Conservation (phyloP, 805 yeast genomes). For the Barnettozyma californica region DNA sequence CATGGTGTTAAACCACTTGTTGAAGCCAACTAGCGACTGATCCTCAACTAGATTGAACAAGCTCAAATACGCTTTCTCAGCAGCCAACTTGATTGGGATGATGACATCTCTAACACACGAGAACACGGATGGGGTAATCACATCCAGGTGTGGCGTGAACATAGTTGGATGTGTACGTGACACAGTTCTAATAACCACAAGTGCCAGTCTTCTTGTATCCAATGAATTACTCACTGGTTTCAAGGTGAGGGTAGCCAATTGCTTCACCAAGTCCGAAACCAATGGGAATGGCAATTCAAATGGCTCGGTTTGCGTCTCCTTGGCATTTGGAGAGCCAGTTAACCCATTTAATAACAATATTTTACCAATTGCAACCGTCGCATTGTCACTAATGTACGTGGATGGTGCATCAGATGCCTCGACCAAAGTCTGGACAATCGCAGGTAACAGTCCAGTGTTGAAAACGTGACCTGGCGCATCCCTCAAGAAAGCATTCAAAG, state of each 20-base stretch:
- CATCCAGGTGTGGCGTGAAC: constrained; percentile 48
- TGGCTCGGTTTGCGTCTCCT: constrained; percentile 22
- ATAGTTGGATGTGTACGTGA: constrained; percentile 55
- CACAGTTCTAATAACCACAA: constrained; percentile 71
- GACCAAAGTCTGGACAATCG: constrained; percentile 45
- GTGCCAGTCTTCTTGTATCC: constrained; percentile 75
- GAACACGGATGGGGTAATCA: constrained; percentile 69
- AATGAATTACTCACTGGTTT: constrained; percentile 55
- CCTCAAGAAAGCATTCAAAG: constrained; percentile 74
- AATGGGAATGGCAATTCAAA: constrained; percentile 41
- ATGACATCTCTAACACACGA: constrained; percentile 79
- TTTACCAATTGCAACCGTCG: constrained; percentile 79
- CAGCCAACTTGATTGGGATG: constrained; percentile 90
- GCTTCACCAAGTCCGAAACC: constrained; percentile 38
- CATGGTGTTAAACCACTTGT: constrained; percentile 53
- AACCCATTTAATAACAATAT: constrained; percentile 50
- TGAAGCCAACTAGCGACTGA: constrained; percentile 45
- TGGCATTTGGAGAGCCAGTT: constrained; percentile 30
- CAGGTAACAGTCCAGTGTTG: constrained; percentile 43
- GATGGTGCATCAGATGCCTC: constrained; percentile 36
- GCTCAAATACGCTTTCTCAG: constrained; percentile 82
- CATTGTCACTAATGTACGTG: constrained; percentile 65
- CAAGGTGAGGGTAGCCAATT: constrained; percentile 44
- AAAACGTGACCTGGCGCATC: constrained; percentile 68
- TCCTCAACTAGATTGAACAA: constrained; percentile 72